Evolutionary conservation across 176 grass and related monocot genomes (phyloP), one percentile per base, ranked within the genome.

Genomic region (Carex parvula): DNA sequence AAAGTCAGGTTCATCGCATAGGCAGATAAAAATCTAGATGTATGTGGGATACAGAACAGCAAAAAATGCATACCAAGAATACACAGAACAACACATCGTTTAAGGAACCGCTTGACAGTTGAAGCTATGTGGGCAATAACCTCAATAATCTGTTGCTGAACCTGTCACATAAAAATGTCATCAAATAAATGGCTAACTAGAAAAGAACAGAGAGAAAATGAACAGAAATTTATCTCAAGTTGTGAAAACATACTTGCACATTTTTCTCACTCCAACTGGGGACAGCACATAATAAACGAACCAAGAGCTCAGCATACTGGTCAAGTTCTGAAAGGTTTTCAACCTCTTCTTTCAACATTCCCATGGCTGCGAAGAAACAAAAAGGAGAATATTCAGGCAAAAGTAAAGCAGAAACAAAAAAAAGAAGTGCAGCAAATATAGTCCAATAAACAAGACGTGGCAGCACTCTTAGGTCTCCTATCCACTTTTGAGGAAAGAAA

Each of bases 231-330:
- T 69, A 74, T 54, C 37, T 29, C 21, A 61, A 14, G 48, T 76
- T 56, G 37, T 84, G 81, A 4, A 73, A 84, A 24, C 44, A 70
- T 89, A 98, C 95, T 91, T 99, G 96, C 16, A 99, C 91, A 81
- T 99, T 99, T 84, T 99, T 99, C 86, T 99, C 96, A 37, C 81
- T 84, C 96, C 96, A 99, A 74, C 96, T 93, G 87, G 96, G 96
- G 24, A 99, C 91, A 88, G 91, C 88, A 89, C 93, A 99, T 76
- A 99, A 85, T 22, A 99, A 87, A 82, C 91, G 96, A 89, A 99
- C 83, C 64, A 99, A 88, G 41, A 95, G 87, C 83, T 99, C 96
- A 69, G 96, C 93, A 67, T 22, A 92, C 57, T 89, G 87, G 84
- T 99, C 89, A 59, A 99, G 89, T 58, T 95, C 86, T 32, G 90